Evolutionary conservation across 2,329 filamentous ascomycete genomes (phyloP), one percentile per base, ranked within the genome.

Genomic region (Alternaria arbusti): DNA sequence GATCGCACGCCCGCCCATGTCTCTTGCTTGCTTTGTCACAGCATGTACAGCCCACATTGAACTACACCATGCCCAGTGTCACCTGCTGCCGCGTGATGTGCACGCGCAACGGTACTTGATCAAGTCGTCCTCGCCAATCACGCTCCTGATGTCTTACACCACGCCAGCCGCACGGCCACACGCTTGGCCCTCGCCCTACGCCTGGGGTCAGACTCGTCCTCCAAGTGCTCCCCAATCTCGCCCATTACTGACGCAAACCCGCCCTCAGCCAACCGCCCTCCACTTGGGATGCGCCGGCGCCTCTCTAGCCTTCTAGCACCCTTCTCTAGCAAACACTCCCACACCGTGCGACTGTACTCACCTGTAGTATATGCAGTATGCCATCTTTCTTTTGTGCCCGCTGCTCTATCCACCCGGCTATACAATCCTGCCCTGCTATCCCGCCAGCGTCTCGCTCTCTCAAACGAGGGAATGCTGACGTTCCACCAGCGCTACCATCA

Each of bases 141-240:
- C 50, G 54, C 58, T 64, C 25, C 54, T 56, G 22, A 55, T n/a
- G 51, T 43, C 60, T 56, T 28, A 28, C 36, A 58, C 46, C 57
- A 54, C 30, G 58, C 71, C 63, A 59, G 47, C 43, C 66, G 69
- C 73, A 74, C 74, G 64, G 67, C 66, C 70, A 71, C 71, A 63
- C 49, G 25, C 71, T 71, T 72, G 67, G 72, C 70, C 59, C 61
- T 74, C 68, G 69, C 71, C 74, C 65, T 71, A 74, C 51, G 69
- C 65, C 67, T 77, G 72, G 64, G 73, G 71, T 63, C 67, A 72
- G 65, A 64, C 62, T 63, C 64, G 61, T 54, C 66, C 58, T 65
- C 49, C 30, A 40, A 23, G 13, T 36, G 49, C 25, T 43, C 61
- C 61, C 67, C 61, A 70, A 62, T 63, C 59, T 66, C 64, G 69